phyloP scores from a whole-genome alignment of 768 basidiomycete genomes.

The Podaxis sp. region DNA sequence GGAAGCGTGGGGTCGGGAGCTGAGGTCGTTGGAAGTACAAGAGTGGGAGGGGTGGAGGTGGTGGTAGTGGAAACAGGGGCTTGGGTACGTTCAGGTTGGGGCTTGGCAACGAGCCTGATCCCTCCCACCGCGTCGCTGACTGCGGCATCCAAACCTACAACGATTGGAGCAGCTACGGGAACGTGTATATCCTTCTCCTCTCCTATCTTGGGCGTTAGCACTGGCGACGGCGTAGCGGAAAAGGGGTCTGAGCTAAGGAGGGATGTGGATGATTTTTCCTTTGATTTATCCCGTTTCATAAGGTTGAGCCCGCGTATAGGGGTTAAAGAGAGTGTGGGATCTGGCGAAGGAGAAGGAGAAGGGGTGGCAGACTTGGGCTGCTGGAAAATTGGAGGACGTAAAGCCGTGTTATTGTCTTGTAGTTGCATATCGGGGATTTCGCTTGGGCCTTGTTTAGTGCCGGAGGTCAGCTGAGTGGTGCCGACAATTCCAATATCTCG shows the following conservation, averaged over 20 bases:
- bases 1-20: neutral
- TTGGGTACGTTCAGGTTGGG: neutral
- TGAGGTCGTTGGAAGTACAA: neutral
- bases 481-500: constrained; percentile 49
- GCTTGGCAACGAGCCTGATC: constrained; percentile 3
- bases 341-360: constrained; percentile 22
- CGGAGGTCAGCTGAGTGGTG: constrained; percentile 23
- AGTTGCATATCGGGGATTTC: constrained; percentile 17
- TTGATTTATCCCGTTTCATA: constrained; percentile 5
- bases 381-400: constrained; percentile 28
- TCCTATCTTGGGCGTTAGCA: constrained; percentile 60
- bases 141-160: constrained; percentile 41
- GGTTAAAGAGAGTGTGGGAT: constrained; percentile 9
- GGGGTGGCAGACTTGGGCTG: constrained; percentile 18
- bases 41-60: neutral
- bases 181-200: constrained; percentile 53
- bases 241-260: constrained; percentile 19
- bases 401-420: constrained; percentile 22
- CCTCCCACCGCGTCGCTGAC: neutral
- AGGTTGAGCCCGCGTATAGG: constrained; percentile 11
- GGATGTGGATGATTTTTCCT: constrained; percentile 12
- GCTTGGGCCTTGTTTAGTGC: constrained; percentile 13
- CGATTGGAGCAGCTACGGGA: constrained; percentile 60
- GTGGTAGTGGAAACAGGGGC: neutral
- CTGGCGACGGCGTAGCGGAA: constrained; percentile 13